Base-by-base conservation (phyloP, 768 basidiomycete species). In the Sarcodon sp. region DNA sequence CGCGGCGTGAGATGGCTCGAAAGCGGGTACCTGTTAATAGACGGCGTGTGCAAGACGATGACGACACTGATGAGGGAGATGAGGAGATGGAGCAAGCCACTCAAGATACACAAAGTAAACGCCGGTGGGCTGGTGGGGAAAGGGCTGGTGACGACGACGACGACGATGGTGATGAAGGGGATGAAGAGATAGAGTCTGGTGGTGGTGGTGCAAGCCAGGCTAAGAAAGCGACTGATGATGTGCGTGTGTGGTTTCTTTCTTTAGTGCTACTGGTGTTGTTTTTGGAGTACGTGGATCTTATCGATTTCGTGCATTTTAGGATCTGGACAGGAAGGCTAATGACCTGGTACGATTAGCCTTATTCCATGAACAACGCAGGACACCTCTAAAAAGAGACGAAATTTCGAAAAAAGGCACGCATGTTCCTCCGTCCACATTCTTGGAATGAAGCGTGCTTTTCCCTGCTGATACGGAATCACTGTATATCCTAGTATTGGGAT, bases 321-420 rank as follows among this genome's bases (percentile, higher is more conserved):
- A 82, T 15, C 56, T 80, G 18, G 66, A 69, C n/a, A 71, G 76
- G 45, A 80, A 77, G 60, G 84, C 84, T 0, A 70, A 74, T 44
- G 78, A 81, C 45, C 72, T 94, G 33, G 86, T 85, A 8, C 76
- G 90, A 13, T 71, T 89, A 18, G 87, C 89, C 2, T 68, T 97
- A 37, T 93, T 91, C 61, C 71, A 69, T 4, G 90, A 94, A 59
- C 77, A 84, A 47, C 77, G 72, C 58, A 72, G 87, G 45, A 62
- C 66, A 9, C 70, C 79, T 2, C 62, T 96, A 44, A 74, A 76
- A 35, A 71, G 88, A 36, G 85, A 91, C n/a, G 90, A 94, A 36
- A 86, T 93, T 45, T 78, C 72, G 35, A 92, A 91, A 66, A 87
- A 87, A 71, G 79, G 92, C 82, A 12, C 12, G 50, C 51, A 52